Base-by-base conservation (phyloP, 352 stramenopile genomes). In the Pythium phragmitis region DNA sequence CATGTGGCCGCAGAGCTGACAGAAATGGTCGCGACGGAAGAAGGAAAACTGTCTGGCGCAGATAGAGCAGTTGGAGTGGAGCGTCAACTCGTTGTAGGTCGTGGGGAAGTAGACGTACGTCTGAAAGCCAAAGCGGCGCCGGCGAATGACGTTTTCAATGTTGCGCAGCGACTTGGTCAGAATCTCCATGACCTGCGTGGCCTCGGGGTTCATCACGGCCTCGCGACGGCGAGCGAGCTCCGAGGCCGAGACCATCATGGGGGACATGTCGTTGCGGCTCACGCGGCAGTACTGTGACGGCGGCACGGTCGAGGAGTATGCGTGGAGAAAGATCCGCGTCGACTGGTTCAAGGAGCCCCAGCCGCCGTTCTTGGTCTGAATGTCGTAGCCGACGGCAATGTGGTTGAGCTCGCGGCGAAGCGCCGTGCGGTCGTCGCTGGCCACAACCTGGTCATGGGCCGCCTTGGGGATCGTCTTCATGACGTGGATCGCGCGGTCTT, bases 41-140 rank as follows among this genome's bases (percentile, higher is more conserved):
- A 89, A 65, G n/a, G 64, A 59, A 42, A 88, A 88, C 17, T 17
- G 52, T 47, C 81, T 84, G 49, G 34, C 52, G 65, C 80, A 91
- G 50, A 89, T 83, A 11, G 59, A 60, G 56, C 80, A 89, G 47
- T 85, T 80, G 14, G 61, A 64, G 56, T 75, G 85, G 23, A 42
- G 19, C 26, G 39, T 16, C 13, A 79, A 67, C 17, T 55, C 59
- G 19, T 46, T 60, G 19, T 61, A 9, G 6, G 41, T 28, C 21
- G 49, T 76, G 2, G 79, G 76, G 30, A 86, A 86, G 68, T 85
- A 86, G 33, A 89, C 65, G 63, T 88, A 89, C 12, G 74, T 72
- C 73, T 90, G 81, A 57, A 88, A 87, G 8, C 81, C 81, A 56
- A 90, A 83, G 21, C 81, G 75, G 4, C 79, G 75, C 36, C 80